Base-by-base conservation (phyloP, 768 basidiomycete genomes). In the Phaeolepiota aurea region DNA sequence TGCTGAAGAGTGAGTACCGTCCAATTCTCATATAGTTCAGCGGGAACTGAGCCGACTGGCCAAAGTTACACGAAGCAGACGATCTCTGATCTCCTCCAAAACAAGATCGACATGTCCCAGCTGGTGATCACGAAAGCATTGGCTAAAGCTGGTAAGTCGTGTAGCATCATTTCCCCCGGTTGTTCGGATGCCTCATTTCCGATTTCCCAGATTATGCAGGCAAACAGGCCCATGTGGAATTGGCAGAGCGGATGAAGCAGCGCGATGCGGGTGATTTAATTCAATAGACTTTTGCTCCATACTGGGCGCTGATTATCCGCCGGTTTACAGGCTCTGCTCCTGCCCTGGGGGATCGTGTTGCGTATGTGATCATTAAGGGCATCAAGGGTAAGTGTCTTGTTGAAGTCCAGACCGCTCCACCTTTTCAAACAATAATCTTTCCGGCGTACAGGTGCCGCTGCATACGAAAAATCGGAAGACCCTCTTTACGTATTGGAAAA, bases 401-500 rank as follows among this genome's bases (percentile, higher is more conserved):
- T n/a, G n/a, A n/a, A n/a, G n/a, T n/a, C n/a, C n/a, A n/a, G n/a
- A n/a, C n/a, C n/a, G n/a, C n/a, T n/a, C n/a, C n/a, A n/a, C n/a
- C n/a, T n/a, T n/a, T n/a, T n/a, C n/a, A n/a, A n/a, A n/a, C n/a
- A n/a, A n/a, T n/a, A n/a, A n/a, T n/a, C n/a, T n/a, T n/a, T n/a
- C n/a, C n/a, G n/a, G n/a, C n/a, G 18, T 23, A 36, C 34, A 89
- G 88, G 90, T 51, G 94, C 96, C 10, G 91, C 92, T 12, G 96
- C 94, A 12, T 99, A 96, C 50, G 94, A 98, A 57, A 98, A 98
- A 59, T 97, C 94, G 0, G 96, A 99, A 56, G 96, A 98, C 51
- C 96, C 96, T 0, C 71, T 99, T 40, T 98, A 89, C 53, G 96
- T 98, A 12, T 74, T 99, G 15, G 96, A 99, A 60, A 91, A 99